Conservation (phyloP, 2,329 filamentous ascomycete species). For the Scedosporium aurantiacum region DNA sequence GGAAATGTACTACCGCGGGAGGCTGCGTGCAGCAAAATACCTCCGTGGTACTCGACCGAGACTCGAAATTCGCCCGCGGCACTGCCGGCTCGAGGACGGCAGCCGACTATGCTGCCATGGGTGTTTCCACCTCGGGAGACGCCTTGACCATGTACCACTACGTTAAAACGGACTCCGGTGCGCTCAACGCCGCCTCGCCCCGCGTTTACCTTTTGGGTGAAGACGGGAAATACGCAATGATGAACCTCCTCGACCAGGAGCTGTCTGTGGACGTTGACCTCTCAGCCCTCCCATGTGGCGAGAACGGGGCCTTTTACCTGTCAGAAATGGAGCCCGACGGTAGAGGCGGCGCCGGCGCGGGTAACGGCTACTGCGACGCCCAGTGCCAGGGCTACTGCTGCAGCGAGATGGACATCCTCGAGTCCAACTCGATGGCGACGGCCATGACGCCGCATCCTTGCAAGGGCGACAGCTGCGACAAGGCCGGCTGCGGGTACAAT, state of each 20-base stretch:
- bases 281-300: constrained; percentile 51
- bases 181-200: constrained; percentile 18
- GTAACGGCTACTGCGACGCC: constrained; percentile 54
- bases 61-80: constrained; percentile 32
- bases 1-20: constrained; percentile 35
- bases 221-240: constrained; percentile 46
- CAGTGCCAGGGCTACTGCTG: constrained; percentile 44
- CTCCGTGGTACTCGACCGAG: constrained; percentile 37
- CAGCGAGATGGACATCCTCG: constrained; percentile 45
- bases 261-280: constrained; percentile 57
- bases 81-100: constrained; percentile 23
- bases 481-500: constrained; percentile 32
- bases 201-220: constrained; percentile 48
- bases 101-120: constrained; percentile 28
- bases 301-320: constrained; percentile 58
- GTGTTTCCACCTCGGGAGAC: constrained; percentile 20
- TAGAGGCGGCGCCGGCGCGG: constrained; percentile 48
- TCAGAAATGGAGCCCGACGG: constrained; percentile 45
- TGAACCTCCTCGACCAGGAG: constrained; percentile 49
- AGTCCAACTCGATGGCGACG: constrained; percentile 36
- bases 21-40: constrained; percentile 37
- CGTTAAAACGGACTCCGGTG: constrained; percentile 11
- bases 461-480: constrained; percentile 32
- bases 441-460: constrained; percentile 38
- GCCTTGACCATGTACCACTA: constrained; percentile 20